Evolutionary conservation across 768 basidiomycete species (phyloP), one percentile per base, ranked within the genome.

Genomic region (Naganishia friedmannii): DNA sequence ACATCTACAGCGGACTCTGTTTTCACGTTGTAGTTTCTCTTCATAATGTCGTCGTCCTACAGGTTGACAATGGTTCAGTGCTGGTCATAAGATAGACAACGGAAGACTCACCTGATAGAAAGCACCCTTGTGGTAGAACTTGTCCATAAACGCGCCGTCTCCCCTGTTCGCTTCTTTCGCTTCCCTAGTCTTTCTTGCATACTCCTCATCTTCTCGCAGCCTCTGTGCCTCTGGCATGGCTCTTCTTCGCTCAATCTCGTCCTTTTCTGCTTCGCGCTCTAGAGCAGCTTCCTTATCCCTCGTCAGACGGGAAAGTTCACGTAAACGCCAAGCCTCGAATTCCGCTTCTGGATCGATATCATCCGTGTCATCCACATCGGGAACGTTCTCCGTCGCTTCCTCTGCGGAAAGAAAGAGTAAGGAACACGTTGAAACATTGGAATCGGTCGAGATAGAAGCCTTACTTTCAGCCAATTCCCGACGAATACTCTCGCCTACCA

Each of bases 111-210:
- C 93, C 86, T 94, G 92, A 80, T 96, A 93, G 85, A 98, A 99
- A 70, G 95, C 96, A 75, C 96, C 96, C 82, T 95, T 97, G 84
- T 99, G 96, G 88, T 93, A 98, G 80, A 96, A 99, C 82, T 96
- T 98, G 80, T 98, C 93, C 72, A 98, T 81, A 82, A 98, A 98
- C 77, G 88, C 91, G 78, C 93, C 90, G 72, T 91, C 86, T 3
- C 91, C 92, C 28, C 53, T 32, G 12, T 65, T 53, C 23, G 48
- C 39, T 32, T 60, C 39, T 78, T 96, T 81, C 66, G 91, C 91
- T 67, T 89, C 89, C 68, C 96, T 85, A 37, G 86, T 83, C 79
- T 90, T 88, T 69, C 92, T 86, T 2, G 93, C 94, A 51, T 84
- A 87, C 79, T 91, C 93, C 71, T 94, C 77, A 80, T 99, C 96